Evolutionary conservation across 352 stramenopile genomes (phyloP).

Genomic region (Phytophthora pinifolia): DNA sequence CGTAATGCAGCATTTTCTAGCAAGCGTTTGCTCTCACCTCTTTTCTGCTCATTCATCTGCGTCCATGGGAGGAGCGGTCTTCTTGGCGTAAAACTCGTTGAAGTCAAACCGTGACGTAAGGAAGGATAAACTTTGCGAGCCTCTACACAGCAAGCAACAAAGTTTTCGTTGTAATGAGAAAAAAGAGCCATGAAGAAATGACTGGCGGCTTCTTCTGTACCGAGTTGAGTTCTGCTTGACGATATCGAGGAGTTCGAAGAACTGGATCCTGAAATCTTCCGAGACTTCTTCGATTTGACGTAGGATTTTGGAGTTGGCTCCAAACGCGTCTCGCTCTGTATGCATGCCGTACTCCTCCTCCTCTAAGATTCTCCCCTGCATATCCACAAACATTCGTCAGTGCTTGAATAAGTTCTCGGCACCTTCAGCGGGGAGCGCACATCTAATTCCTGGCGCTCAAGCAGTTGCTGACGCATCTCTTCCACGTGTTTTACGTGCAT

Average conservation of each 20-base stretch:
- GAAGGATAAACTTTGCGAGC: constrained; percentile 82
- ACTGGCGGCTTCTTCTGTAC: constrained; percentile 33
- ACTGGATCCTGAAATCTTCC: constrained; percentile 62
- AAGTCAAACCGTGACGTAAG: constrained; percentile 91
- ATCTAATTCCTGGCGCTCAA: constrained; percentile 51
- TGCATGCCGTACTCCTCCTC: constrained; percentile 48
- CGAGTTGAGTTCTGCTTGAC: constrained; percentile 54
- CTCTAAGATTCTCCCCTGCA: constrained; percentile 57
- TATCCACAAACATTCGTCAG: constrained; percentile 2
- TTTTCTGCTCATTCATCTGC: constrained; percentile 42
- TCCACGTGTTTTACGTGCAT: constrained; percentile 71
- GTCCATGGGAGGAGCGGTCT: constrained; percentile 43
- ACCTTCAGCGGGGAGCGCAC: constrained; percentile 21
- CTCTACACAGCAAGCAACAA: constrained; percentile 24
- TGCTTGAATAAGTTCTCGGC: background rate
- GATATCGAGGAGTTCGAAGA: constrained; percentile 72
- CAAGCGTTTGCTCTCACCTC: constrained; percentile 14
- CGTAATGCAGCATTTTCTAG: background rate
- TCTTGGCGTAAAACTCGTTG: constrained; percentile 88
- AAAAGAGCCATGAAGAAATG: constrained; percentile 1
- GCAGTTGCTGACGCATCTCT: constrained; percentile 48
- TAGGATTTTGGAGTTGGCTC: constrained; percentile 47
- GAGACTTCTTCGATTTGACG: constrained; percentile 68
- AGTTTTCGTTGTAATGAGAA: constrained; percentile 3
- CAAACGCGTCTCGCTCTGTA: constrained; percentile 40